Evolutionary conservation across 257 asterid species (phyloP), one percentile per base, ranked within the genome.

Genomic region (Scutellaria baicalensis): DNA sequence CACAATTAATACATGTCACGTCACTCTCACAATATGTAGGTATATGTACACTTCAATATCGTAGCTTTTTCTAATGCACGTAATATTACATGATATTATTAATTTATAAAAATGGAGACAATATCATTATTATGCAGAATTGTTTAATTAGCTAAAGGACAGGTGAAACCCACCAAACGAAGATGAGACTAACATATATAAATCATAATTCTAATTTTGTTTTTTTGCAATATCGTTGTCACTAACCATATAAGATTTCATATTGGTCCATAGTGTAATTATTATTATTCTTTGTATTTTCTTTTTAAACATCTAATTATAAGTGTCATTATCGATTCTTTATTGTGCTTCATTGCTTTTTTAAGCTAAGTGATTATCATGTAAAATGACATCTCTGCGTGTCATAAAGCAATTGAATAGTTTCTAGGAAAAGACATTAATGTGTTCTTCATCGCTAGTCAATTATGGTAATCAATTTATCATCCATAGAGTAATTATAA

Each of bases 121-220:
- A 54, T 16, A 50, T 59, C 59, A 67, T 56, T 58, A 13, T 55
- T 21, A 27, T 39, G 38, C 5, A 39, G 47, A 31, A 66, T 43
- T 48, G 44, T 23, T 50, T 42, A 44, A 44, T 44, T 44, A 33
- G 49, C 55, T 39, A 65, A 57, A 42, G 77, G 77, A 71, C 71
- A 66, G 71, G 31, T 43, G 60, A 77, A 65, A 66, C 31, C 60
- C 64, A 71, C 74, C 70, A 65, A 65, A 65, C 12, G 12, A 40
- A 27, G n/a, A 71, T 66, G 70, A 71, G 35, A 62, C 2, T 62
- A 27, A 27, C 33, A 23, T 27, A 27, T 5, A n/a, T n/a, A n/a
- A n/a, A n/a, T 27, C 33, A 27, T 27, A 27, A 27, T 27, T 27
- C 33, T 77, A 59, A 13, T 17, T 66, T 57, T 64, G 52, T n/a